Evolutionary conservation across 1,139 yeast genomes (phyloP), one percentile per base, ranked within the genome.

Genomic region (Taphrina communis): DNA sequence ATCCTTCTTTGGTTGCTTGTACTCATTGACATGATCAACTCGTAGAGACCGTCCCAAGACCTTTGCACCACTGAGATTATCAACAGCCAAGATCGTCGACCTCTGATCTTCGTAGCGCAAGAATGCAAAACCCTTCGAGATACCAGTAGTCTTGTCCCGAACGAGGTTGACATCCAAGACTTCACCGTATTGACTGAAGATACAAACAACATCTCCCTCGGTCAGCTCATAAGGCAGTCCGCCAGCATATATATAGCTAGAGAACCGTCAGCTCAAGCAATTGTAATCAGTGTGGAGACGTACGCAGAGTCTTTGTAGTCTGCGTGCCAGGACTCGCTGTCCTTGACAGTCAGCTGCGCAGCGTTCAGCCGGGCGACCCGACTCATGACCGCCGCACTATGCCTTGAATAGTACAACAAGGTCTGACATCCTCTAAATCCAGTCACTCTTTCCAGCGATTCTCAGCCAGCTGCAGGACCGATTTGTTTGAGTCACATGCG

Each of bases 121-220:
- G 79, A 87, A 92, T 6, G 89, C 95, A 81, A 88, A 90, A 7
- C 97, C 96, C 68, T 84, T 82, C 8, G 91, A 85, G 72, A 84
- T 84, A 1, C 93, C 92, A 0, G 90, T 83, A 2, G 85, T 85
- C 70, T 81, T 81, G 75, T 90, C 94, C 70, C 92, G 82, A n/a
- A 86, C 82, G 70, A 94, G 79, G 69, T 88, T 86, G 52, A 93
- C 77, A 75, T 89, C 92, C 0, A 90, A 88, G 0, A 97, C 97
- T 38, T 87, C 83, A 0, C 99, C 99, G 77, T 84, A 94, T 76
- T 94, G 98, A 4, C 97, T 89, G 76, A 94, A 94, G 51, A 93
- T 85, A 0, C 86, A 83, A 11, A 92, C 75, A 0, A 94, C 78
- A 75, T 94, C 98, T 55, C 87, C 86, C 74, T 90, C 96, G 9